A percentile compares a stretch with the other conserved stretches of the same genome.
Evolutionary conservation across 2,329 filamentous ascomycete genomes (phyloP).

Genomic region (Teratosphaeria gauchensis): DNA sequence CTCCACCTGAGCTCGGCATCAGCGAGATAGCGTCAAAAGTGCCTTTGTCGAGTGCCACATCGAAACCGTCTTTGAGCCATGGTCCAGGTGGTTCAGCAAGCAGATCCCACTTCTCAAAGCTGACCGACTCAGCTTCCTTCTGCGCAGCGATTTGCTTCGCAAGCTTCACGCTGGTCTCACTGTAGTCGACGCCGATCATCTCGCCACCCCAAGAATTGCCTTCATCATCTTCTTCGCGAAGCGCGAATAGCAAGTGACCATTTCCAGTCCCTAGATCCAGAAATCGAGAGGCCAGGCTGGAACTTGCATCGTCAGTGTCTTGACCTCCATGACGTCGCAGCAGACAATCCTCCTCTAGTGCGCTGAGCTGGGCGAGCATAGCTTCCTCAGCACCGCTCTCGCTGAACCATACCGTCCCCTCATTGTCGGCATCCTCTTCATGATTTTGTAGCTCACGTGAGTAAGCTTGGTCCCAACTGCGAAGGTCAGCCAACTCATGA

Average conservation of each 20-base stretch:
- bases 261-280: slow-evolving; percentile 92
- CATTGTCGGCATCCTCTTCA: slow-evolving; percentile 60
- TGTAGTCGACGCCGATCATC: slow-evolving; percentile 87
- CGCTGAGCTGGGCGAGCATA: slow-evolving; percentile 53
- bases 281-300: slow-evolving; percentile 43
- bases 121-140: slow-evolving; percentile 24
- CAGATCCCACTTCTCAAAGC: slow-evolving; percentile 46
- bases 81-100: slow-evolving; percentile 33
- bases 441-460: slow-evolving; percentile 62
- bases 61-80: slow-evolving; percentile 62
- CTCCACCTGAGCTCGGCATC: slow-evolving; percentile 13
- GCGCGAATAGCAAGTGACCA: slow-evolving; percentile 77
- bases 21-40: slow-evolving; percentile 93
- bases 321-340: slow-evolving; percentile 27
- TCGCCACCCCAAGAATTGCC: slow-evolving; percentile 49
- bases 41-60: slow-evolving; percentile 93
- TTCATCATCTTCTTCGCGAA: slow-evolving; percentile 48
- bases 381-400: slow-evolving; percentile 82
- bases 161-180: slow-evolving; percentile 60
- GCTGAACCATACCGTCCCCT: slow-evolving; percentile 92
- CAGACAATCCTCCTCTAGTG: slow-evolving; percentile 43
- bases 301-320: not conserved
- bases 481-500: not conserved
- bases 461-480: slow-evolving; percentile 55
- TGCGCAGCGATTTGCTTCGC: slow-evolving; percentile 50